These are phyloP conservation scores for Viridothelium virens DNA, from an alignment of 495 filamentous ascomycete species.

Conservation along the genomic window DNA sequence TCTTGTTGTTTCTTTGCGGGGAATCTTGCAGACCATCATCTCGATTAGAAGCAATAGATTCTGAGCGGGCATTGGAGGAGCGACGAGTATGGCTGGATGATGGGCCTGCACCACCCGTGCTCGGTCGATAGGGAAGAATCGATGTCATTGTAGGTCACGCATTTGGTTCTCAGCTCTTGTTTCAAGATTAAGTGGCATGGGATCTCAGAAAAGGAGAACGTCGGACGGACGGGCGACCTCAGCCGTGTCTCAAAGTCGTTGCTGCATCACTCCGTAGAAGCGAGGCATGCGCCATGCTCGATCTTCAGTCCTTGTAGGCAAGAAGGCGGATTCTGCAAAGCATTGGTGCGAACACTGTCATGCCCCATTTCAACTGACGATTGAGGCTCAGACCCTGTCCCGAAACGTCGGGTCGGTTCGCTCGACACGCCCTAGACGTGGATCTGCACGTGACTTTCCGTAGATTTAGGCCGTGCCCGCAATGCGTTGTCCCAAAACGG, in stretches of 20 bases:
- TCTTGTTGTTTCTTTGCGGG: not conserved
- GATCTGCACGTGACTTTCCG: not conserved
- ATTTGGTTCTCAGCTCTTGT: not conserved
- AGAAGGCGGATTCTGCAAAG: not conserved
- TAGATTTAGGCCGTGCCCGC: not conserved
- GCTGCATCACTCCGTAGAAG: not conserved
- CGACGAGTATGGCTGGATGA: not conserved
- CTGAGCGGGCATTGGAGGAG: not conserved
- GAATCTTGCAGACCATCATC: not conserved
- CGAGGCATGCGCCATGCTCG: too few relatives aligned
- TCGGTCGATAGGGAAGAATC: not conserved
- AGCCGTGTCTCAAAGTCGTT: not conserved
- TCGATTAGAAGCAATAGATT: constrained; percentile 5
- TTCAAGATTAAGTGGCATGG: not conserved
- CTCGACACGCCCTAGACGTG: too few relatives aligned
- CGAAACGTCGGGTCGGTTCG: not conserved
- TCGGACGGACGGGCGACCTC: not conserved
- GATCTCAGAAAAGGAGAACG: not conserved
- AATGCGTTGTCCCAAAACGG: not conserved
- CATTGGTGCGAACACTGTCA: not conserved
- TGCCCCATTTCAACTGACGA: constrained; percentile 2
- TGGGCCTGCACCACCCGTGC: not conserved
- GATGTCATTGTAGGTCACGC: constrained; percentile 4
- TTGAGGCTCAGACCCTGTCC: not conserved
- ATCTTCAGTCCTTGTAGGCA: too few relatives aligned